Conservation (phyloP, 78 protist species). For the Neovahlkampfia damariscottae region DNA sequence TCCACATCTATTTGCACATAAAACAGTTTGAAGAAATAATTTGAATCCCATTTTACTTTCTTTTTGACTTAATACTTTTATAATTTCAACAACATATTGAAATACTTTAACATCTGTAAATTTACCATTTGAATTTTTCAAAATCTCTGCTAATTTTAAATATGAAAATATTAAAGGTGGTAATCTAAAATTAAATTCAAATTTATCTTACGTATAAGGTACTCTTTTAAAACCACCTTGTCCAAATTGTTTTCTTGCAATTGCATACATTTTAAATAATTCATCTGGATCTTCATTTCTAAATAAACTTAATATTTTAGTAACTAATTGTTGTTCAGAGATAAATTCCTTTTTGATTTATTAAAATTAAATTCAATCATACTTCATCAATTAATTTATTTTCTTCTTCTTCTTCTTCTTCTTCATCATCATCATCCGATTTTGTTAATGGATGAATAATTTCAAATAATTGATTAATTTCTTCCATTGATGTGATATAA, state of each 20-base stretch:
- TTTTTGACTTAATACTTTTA: conserved; percentile 1
- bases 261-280: conserved; percentile 35
- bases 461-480: conserved; percentile 20
- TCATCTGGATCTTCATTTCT: conserved; percentile 37
- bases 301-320: conserved; percentile 53
- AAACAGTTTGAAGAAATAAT: conserved; percentile 62
- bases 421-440: conserved; percentile 33
- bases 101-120: not conserved
- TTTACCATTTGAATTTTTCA: conserved; percentile 3
- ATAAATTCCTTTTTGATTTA: conserved; percentile 42
- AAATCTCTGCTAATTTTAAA: conserved; percentile 1
- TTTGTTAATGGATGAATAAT: conserved; percentile 35
- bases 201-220: not conserved
- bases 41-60: conserved; percentile 44
- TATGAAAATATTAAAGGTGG: conserved; percentile 7
- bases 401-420: conserved; percentile 36
- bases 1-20: conserved; percentile 54
- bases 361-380: not conserved
- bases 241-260: conserved; percentile 50
- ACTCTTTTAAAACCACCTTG: conserved; percentile 61
- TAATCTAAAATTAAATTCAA: not conserved
- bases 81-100: not conserved
- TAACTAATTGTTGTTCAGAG: conserved; percentile 67
- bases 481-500: conserved; percentile 25
- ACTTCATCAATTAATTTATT: too few relatives aligned